Conservation (phyloP, 192 early-diverging fungal genomes). For the Jimgerdemannia flammicorona region DNA sequence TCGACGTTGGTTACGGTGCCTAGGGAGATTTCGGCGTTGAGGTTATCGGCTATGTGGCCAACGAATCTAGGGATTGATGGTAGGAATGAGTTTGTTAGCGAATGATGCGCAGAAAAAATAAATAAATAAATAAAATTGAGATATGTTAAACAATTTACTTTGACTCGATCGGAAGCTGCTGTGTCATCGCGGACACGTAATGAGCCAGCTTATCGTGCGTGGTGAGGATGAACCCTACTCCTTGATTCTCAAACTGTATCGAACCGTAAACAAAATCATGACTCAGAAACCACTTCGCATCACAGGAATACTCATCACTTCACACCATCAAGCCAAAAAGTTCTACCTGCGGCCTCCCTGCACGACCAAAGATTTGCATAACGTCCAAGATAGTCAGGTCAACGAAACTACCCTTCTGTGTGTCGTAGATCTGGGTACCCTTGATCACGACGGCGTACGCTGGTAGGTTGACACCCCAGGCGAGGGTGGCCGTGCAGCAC, state of each 20-base stretch:
- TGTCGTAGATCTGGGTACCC: constrained; percentile 94
- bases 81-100: neutral
- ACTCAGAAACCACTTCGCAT: neutral
- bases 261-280: constrained; percentile 5
- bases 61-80: constrained; percentile 56
- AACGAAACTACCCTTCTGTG: constrained; percentile 89
- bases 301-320: neutral
- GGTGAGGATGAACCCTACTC: constrained; percentile 94
- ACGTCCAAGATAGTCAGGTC: constrained; percentile 98
- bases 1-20: constrained; percentile 95
- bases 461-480: constrained; percentile 99
- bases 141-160: constrained; percentile 24
- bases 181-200: constrained; percentile 92
- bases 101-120: neutral
- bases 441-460: constrained; percentile 99
- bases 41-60: constrained; percentile 81
- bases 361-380: constrained; percentile 99
- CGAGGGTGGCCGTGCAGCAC: constrained; percentile 96
- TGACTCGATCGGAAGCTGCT: constrained; percentile 97
- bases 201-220: constrained; percentile 90
- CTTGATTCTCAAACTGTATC: constrained; percentile 80
- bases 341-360: constrained; percentile 77
- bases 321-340: neutral
- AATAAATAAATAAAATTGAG: constrained; percentile 4
- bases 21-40: constrained; percentile 96